Percentiles rank a stretch among this genome's conserved stretches.
Evolutionary conservation across 2,329 filamentous ascomycete genomes (phyloP).

Genomic region (Trichoderma endophyticum): DNA sequence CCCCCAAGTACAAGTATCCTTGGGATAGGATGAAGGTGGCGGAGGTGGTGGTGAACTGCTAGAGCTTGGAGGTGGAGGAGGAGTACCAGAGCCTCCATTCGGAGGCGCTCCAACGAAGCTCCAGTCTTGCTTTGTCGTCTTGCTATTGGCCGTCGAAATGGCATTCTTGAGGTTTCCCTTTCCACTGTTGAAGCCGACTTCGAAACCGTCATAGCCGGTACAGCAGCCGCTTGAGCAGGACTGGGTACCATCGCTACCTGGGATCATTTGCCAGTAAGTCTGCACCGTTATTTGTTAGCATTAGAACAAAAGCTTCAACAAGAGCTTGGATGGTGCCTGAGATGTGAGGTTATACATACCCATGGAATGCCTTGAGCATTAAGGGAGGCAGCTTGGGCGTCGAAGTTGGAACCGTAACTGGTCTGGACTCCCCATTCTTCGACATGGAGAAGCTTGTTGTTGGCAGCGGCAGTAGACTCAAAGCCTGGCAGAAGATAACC

Average conservation of each 20-base stretch:
- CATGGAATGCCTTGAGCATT: background rate
- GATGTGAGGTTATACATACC: background rate
- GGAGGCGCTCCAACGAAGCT: conserved; percentile 6
- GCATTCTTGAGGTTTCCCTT: background rate
- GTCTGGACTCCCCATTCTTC: conserved; percentile 16
- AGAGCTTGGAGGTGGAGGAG: background rate
- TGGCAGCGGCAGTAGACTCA: background rate
- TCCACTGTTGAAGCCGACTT: conserved; percentile 6
- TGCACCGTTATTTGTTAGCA: background rate
- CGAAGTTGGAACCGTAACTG: background rate
- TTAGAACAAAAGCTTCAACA: background rate
- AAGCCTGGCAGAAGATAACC: background rate
- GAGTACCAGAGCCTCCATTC: background rate
- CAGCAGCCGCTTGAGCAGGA: background rate
- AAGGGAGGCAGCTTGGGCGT: background rate
- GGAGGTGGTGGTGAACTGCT: background rate
- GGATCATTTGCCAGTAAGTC: conserved; percentile 8
- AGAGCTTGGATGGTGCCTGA: background rate
- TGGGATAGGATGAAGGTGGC: background rate
- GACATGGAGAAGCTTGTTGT: conserved; percentile 10
- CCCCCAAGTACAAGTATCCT: conserved; percentile 4
- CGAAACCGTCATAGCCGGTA: background rate
- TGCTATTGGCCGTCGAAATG: background rate
- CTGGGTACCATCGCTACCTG: background rate
- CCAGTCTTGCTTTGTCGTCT: conserved; percentile 9